A percentile compares a stretch with the other conserved stretches of the same genome.
These are phyloP conservation scores for Lolium rigidum DNA, from an alignment of 176 grass and related monocot species.

Conservation along the genomic window DNA sequence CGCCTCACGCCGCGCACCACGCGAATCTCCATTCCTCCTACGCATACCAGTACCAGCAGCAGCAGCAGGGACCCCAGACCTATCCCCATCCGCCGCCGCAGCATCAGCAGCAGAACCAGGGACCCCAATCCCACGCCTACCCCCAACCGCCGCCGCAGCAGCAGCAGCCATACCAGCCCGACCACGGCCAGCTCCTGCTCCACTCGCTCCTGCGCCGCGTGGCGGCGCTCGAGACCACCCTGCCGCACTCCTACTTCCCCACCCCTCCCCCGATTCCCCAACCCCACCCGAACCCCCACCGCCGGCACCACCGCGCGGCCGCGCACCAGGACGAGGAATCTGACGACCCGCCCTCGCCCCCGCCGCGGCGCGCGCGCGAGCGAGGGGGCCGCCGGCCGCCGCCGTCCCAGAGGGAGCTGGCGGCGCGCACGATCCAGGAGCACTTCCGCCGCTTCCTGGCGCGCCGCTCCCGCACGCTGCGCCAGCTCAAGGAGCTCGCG, in stretches of 20 bases:
- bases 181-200: conserved; percentile 57
- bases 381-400: not conserved
- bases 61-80: conserved; percentile 26
- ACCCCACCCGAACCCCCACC: not conserved
- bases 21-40: conserved; percentile 25
- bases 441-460: conserved; percentile 87
- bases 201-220: conserved; percentile 78
- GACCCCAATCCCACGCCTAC: too few relatives aligned
- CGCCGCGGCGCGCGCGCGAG: conserved; percentile 13
- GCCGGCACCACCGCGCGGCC: conserved; percentile 33
- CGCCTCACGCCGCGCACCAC: conserved; percentile 39
- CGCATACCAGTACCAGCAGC: conserved; percentile 16
- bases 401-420: conserved; percentile 53
- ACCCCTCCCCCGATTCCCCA: not conserved
- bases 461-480: conserved; percentile 77
- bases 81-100: not conserved
- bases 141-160: conserved; percentile 21
- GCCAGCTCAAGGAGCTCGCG: conserved; percentile 85
- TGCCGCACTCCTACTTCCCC: conserved; percentile 33
- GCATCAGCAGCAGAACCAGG: not conserved
- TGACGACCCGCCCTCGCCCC: conserved; percentile 12
- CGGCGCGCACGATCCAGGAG: conserved; percentile 82
- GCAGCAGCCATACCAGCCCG: conserved; percentile 19
- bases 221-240: conserved; percentile 66
- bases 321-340: not conserved